These are phyloP conservation scores for Pseudocercospora macadamiae DNA, from an alignment of 2,329 filamentous ascomycete genomes.

Conservation along the genomic window DNA sequence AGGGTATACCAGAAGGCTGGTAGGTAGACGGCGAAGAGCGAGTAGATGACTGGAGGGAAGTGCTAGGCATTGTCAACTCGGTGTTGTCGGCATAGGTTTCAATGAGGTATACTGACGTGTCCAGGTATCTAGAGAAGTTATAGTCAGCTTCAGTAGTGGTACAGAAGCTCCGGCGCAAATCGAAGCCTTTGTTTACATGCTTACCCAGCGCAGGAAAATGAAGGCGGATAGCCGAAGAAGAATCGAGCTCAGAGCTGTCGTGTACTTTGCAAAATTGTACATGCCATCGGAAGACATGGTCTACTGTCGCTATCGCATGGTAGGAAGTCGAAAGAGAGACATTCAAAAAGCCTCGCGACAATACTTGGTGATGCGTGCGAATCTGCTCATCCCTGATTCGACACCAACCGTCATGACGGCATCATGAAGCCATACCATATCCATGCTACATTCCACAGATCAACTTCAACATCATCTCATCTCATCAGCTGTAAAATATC, in stretches of 20 bases:
- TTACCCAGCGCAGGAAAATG: slow-evolving; percentile 43
- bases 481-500: no score
- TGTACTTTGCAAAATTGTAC: slow-evolving; percentile 18
- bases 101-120: slow-evolving; percentile 33
- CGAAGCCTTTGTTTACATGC: slow-evolving; percentile 14
- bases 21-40: slow-evolving; percentile 51
- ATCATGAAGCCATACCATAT: not conserved
- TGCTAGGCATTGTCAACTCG: slow-evolving; percentile 32
- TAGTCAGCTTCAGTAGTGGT: slow-evolving; percentile 17
- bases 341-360: not conserved
- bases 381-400: not conserved
- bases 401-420: not conserved
- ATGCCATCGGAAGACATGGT: not conserved
- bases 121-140: slow-evolving; percentile 37
- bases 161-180: slow-evolving; percentile 26
- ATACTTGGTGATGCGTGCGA: not conserved
- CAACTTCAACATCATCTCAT: not conserved
- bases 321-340: not conserved
- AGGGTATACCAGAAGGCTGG: slow-evolving; percentile 42
- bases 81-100: slow-evolving; percentile 3
- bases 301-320: not conserved
- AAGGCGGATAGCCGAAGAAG: slow-evolving; percentile 34
- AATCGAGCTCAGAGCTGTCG: slow-evolving; percentile 32
- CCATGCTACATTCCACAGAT: not conserved
- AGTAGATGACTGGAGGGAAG: slow-evolving; percentile 38